These are phyloP conservation scores for Boletus tomentosulus DNA, from an alignment of 768 basidiomycete species.

Conservation along the genomic window DNA sequence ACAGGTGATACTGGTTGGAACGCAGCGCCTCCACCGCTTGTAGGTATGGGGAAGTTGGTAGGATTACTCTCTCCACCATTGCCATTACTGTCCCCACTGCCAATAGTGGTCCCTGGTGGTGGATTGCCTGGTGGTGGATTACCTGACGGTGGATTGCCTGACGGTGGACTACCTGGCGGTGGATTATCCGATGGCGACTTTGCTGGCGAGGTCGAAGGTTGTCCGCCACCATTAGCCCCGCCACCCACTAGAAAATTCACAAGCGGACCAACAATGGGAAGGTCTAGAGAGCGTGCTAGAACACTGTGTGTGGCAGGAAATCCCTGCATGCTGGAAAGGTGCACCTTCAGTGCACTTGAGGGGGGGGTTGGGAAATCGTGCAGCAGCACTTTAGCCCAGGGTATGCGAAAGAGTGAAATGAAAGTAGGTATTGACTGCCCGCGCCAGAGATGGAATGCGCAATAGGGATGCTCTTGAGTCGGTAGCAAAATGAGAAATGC, in stretches of 20 bases:
- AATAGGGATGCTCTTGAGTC: not conserved
- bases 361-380: not conserved
- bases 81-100: not conserved
- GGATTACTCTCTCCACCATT: not conserved
- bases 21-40: not conserved
- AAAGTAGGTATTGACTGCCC: conserved; percentile 18
- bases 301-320: conserved; percentile 8
- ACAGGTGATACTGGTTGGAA: not conserved
- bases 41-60: not conserved
- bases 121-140: not conserved
- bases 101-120: conserved; percentile 1
- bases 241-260: conserved; percentile 33
- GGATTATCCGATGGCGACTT: not conserved
- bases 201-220: conserved; percentile 2
- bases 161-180: no score
- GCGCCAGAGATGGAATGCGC: conserved; percentile 7
- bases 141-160: no score
- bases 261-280: conserved; percentile 40
- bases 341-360: conserved; percentile 2
- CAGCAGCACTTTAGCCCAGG: not conserved
- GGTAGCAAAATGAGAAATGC: conserved; percentile 1
- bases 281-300: conserved; percentile 8
- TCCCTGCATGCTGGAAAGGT: conserved; percentile 13
- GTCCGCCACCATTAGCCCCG: not conserved
- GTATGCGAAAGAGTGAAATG: conserved; percentile 17